Percentiles rank a stretch among this genome's conserved stretches.
phyloP scores from a whole-genome alignment of 1,284 basidiomycete genomes.

The Rugosomyces carneus region DNA sequence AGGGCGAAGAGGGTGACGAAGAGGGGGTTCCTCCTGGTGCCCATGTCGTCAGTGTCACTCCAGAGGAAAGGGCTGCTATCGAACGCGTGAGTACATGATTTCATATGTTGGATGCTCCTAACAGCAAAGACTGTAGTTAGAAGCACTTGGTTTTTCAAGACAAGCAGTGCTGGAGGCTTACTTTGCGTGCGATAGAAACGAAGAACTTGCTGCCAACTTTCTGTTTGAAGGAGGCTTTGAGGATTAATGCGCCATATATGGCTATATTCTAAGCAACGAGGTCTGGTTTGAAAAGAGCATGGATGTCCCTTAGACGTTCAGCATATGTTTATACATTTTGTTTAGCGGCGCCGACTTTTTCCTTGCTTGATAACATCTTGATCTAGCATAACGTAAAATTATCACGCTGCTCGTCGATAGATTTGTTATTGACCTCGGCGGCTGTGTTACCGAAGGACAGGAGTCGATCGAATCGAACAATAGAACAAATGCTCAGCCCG shows the following conservation, averaged over 20 bases:
- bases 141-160: constrained; percentile 81
- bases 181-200: constrained; percentile 91
- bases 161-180: constrained; percentile 80
- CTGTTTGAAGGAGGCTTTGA: constrained; percentile 75
- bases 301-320: not conserved
- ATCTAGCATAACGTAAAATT: not conserved
- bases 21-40: constrained; percentile 52
- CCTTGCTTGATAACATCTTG: not conserved
- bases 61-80: constrained; percentile 83
- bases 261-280: constrained; percentile 1
- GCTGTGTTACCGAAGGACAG: not conserved
- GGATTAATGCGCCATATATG: constrained; percentile 26
- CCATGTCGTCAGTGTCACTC: constrained; percentile 73
- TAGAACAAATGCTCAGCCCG: not conserved
- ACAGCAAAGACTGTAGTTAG: constrained; percentile 44
- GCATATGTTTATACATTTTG: not conserved
- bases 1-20: constrained; percentile 40
- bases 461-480: not conserved
- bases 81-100: constrained; percentile 55
- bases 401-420: no score
- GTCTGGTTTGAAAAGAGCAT: not conserved
- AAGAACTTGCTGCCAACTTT: constrained; percentile 90
- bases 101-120: constrained; percentile 6
- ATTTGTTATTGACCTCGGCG: not conserved
- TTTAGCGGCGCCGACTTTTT: not conserved